phyloP scores from a whole-genome alignment of 768 basidiomycete genomes.

The Clitopilus passeckerianus region DNA sequence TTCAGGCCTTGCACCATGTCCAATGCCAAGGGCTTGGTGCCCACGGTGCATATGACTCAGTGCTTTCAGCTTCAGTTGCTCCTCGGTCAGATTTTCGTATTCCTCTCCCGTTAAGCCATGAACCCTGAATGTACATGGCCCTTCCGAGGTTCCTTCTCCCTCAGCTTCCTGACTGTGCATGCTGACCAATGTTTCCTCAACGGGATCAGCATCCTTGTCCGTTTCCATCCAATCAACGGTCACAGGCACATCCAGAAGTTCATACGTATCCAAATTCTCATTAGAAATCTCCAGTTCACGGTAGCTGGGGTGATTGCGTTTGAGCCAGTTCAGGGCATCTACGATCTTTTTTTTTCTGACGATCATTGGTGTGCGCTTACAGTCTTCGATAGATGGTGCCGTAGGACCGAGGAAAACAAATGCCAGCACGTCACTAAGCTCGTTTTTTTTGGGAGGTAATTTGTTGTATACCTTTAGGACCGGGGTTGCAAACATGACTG shows the following conservation, averaged over 20 bases:
- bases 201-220: slow-evolving; percentile 7
- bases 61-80: slow-evolving; percentile 16
- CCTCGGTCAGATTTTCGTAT: slow-evolving; percentile 11
- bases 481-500: slow-evolving; percentile 21
- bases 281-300: slow-evolving; percentile 22
- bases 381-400: slow-evolving; percentile 7
- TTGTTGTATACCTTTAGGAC: slow-evolving; percentile 17
- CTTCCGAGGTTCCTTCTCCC: slow-evolving; percentile 22
- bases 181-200: slow-evolving; percentile 18
- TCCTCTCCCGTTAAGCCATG: slow-evolving; percentile 26
- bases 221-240: slow-evolving; percentile 13
- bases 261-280: slow-evolving; percentile 18
- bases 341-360: slow-evolving; percentile 19
- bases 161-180: slow-evolving; percentile 32
- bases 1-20: slow-evolving; percentile 14
- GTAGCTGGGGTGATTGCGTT: slow-evolving; percentile 28
- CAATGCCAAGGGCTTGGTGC: slow-evolving; percentile 20
- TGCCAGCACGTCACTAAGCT: slow-evolving; percentile 18
- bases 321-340: slow-evolving; percentile 27
- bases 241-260: slow-evolving; percentile 16
- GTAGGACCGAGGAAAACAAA: slow-evolving; percentile 23
- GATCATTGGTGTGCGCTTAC: slow-evolving; percentile 8
- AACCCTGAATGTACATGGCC: slow-evolving; percentile 30
- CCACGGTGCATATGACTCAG: slow-evolving; percentile 17
- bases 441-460: slow-evolving; percentile 16